phyloP scores from a whole-genome alignment of 495 filamentous ascomycete species.

The Daldinia childiae region DNA sequence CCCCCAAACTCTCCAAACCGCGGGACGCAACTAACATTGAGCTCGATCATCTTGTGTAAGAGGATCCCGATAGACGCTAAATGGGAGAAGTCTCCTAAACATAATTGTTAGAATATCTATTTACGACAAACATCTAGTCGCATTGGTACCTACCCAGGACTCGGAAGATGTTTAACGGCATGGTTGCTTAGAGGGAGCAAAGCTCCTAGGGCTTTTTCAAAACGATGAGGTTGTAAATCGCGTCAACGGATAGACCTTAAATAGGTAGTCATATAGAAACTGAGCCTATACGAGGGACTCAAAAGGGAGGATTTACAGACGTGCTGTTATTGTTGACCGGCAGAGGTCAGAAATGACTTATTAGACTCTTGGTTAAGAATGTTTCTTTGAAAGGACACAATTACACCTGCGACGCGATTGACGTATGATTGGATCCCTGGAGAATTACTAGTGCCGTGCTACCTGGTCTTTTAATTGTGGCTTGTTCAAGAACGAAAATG shows the following conservation, averaged over 20 bases:
- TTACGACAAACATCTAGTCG: background rate
- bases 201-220: slow-evolving; percentile 39
- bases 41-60: slow-evolving; percentile 91
- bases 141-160: slow-evolving; percentile 70
- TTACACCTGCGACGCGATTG: slow-evolving; percentile 44
- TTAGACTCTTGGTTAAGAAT: slow-evolving; percentile 10
- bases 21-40: slow-evolving; percentile 70
- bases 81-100: slow-evolving; percentile 90
- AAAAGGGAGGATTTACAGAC: slow-evolving; percentile 24
- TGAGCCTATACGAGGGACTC: slow-evolving; percentile 17
- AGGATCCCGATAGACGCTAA: slow-evolving; percentile 93
- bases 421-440: slow-evolving; percentile 48
- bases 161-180: slow-evolving; percentile 85
- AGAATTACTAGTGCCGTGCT: background rate
- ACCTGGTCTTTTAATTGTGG: slow-evolving; percentile 10
- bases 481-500: slow-evolving; percentile 6
- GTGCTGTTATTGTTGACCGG: slow-evolving; percentile 13
- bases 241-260: background rate
- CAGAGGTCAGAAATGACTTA: slow-evolving; percentile 1
- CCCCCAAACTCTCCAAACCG: background rate
- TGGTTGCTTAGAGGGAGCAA: slow-evolving; percentile 52
- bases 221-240: background rate
- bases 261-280: slow-evolving; percentile 11
- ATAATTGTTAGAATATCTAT: slow-evolving; percentile 14
- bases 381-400: slow-evolving; percentile 39